Conservation (phyloP, 768 basidiomycete genomes). For the Phylloporus rhodoxanthus region DNA sequence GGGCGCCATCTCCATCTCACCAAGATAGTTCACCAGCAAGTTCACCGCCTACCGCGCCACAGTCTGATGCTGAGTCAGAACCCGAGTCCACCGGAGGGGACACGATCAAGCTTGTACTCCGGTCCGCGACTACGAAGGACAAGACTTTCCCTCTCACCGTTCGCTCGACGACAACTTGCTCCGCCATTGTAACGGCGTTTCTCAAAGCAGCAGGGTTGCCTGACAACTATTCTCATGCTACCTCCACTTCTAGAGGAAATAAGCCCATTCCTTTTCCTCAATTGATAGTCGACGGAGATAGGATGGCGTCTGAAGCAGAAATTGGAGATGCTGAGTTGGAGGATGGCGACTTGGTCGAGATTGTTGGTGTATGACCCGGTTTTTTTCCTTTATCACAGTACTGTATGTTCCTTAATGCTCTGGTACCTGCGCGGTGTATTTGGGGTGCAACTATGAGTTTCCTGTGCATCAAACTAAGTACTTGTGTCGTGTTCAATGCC, state of each 20-base stretch:
- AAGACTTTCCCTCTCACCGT: slow-evolving; percentile 63
- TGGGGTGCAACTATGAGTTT: neutral
- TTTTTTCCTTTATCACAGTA: slow-evolving; percentile 4
- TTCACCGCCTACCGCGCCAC: slow-evolving; percentile 20
- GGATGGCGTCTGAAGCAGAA: slow-evolving; percentile 48
- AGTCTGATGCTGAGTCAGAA: slow-evolving; percentile 28
- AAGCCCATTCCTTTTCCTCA: slow-evolving; percentile 22
- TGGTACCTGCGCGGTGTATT: slow-evolving; percentile 5
- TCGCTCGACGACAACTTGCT: slow-evolving; percentile 69
- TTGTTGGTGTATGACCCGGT: slow-evolving; percentile 47
- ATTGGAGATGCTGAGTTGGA: slow-evolving; percentile 70
- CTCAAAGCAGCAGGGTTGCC: slow-evolving; percentile 61
- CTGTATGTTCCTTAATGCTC: slow-evolving; percentile 11
- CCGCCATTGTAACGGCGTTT: slow-evolving; percentile 69
- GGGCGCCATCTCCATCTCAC: slow-evolving; percentile 19
- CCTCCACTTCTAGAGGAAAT: slow-evolving; percentile 34
- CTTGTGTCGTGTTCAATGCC: slow-evolving; percentile 24
- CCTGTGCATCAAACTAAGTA: neutral
- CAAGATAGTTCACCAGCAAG: slow-evolving; percentile 1
- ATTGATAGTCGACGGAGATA: slow-evolving; percentile 67
- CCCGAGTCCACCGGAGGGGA: slow-evolving; percentile 37
- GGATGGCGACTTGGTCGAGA: slow-evolving; percentile 75
- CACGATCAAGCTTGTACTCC: slow-evolving; percentile 61
- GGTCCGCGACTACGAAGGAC: slow-evolving; percentile 43
- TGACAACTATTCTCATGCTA: slow-evolving; percentile 41